phyloP scores from a whole-genome alignment of 2,329 filamentous ascomycete genomes.

The Monascus ruber region DNA sequence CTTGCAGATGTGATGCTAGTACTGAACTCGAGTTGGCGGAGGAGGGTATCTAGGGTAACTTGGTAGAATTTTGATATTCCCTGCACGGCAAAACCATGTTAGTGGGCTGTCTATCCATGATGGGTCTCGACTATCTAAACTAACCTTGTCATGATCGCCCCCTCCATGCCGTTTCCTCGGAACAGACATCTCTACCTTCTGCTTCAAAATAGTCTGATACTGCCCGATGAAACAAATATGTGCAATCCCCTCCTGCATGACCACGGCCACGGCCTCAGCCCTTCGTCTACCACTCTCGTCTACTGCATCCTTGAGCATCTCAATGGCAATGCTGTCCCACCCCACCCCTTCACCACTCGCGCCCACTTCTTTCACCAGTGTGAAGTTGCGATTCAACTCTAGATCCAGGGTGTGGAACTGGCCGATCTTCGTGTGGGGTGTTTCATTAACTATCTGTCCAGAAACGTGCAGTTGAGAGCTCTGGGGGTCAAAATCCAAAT shows the following conservation, averaged over 20 bases:
- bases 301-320: slow-evolving; percentile 66
- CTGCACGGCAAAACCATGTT: slow-evolving; percentile 18
- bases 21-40: slow-evolving; percentile 65
- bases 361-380: slow-evolving; percentile 64
- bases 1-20: slow-evolving; percentile 27
- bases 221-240: slow-evolving; percentile 42
- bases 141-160: slow-evolving; percentile 38
- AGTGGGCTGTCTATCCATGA: too few species aligned
- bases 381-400: slow-evolving; percentile 78
- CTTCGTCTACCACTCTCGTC: slow-evolving; percentile 57
- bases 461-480: slow-evolving; percentile 57
- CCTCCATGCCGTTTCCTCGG: slow-evolving; percentile 37
- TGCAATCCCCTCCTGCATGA: slow-evolving; percentile 67
- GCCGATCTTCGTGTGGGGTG: slow-evolving; percentile 55
- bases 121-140: neutral
- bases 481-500: slow-evolving; percentile 58
- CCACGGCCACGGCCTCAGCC: slow-evolving; percentile 75
- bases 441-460: slow-evolving; percentile 55
- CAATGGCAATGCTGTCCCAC: slow-evolving; percentile 82
- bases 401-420: slow-evolving; percentile 67
- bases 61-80: slow-evolving; percentile 69
- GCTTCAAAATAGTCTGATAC: slow-evolving; percentile 38
- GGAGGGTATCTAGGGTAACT: slow-evolving; percentile 61
- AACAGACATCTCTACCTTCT: slow-evolving; percentile 37
- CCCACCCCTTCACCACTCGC: slow-evolving; percentile 37